Evolutionary conservation across 2,329 filamentous ascomycete genomes (phyloP).

Genomic region (Verticillium longisporum): DNA sequence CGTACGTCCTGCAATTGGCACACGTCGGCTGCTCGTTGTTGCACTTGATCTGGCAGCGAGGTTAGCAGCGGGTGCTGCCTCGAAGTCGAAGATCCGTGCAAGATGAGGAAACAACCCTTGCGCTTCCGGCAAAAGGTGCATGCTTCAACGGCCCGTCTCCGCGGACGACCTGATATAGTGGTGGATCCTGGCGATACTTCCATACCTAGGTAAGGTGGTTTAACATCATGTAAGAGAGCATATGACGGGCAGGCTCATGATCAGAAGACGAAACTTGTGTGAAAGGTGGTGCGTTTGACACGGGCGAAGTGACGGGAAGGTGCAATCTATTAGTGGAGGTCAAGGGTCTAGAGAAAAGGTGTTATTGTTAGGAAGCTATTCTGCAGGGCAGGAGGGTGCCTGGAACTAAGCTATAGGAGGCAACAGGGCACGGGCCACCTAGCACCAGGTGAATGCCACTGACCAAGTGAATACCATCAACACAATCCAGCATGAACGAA

Average conservation of each 20-base stretch:
- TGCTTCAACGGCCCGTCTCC: constrained; percentile 19
- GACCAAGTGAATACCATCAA: too few relatives aligned
- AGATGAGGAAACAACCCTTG: constrained; percentile 15
- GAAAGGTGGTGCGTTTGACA: neutral
- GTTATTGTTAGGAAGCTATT: too few relatives aligned
- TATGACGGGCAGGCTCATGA: neutral
- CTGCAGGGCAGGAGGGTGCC: too few relatives aligned
- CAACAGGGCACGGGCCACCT: too few relatives aligned
- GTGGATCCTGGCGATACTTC: neutral
- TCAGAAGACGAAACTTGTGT: neutral
- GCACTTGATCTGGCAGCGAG: constrained; percentile 38
- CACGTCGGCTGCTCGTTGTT: constrained; percentile 36
- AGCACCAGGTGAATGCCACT: too few relatives aligned
- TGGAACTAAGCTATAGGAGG: too few relatives aligned
- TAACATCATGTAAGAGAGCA: neutral
- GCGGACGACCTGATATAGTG: constrained; percentile 9
- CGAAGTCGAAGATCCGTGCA: neutral
- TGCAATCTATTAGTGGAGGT: too few relatives aligned
- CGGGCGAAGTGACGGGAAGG: neutral
- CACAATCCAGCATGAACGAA: too few relatives aligned
- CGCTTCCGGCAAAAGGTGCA: constrained; percentile 22
- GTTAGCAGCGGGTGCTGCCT: neutral
- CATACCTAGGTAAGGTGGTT: too few relatives aligned
- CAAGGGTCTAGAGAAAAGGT: too few relatives aligned
- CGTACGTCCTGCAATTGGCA: constrained; percentile 37